Evolutionary conservation across 2,329 filamentous ascomycete species (phyloP).

Genomic region (Penicillium polonicum): DNA sequence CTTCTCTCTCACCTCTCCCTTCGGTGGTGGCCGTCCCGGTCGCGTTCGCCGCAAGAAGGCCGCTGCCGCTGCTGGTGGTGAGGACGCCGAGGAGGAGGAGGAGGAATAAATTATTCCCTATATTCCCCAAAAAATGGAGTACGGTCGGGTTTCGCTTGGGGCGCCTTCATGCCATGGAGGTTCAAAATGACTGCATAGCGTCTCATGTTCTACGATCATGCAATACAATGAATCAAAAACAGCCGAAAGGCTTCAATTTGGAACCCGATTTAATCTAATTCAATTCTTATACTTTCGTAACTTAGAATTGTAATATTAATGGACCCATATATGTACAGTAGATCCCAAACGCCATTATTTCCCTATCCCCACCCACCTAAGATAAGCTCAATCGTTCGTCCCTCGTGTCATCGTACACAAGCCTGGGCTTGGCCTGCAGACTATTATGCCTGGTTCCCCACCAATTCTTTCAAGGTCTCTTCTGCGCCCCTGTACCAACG

Average conservation of each 20-base stretch:
- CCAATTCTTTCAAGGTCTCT: constrained; percentile 41
- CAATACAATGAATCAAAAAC: constrained; percentile 38
- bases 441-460: constrained; percentile 32
- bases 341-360: constrained; percentile 26
- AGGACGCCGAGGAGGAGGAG: constrained; percentile 64
- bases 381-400: constrained; percentile 16
- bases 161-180: constrained; percentile 33
- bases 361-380: constrained; percentile 5
- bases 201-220: constrained; percentile 44
- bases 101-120: constrained; percentile 55
- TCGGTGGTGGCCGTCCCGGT: constrained; percentile 93
- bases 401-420: constrained; percentile 20
- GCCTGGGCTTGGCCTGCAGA: background rate
- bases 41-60: constrained; percentile 99
- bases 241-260: constrained; percentile 39
- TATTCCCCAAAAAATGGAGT: constrained; percentile 33
- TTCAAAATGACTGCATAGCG: constrained; percentile 41
- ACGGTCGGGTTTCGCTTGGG: constrained; percentile 41
- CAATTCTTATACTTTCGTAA: background rate
- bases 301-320: background rate
- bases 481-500: constrained; percentile 47
- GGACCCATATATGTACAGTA: constrained; percentile 15
- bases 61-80: constrained; percentile 79
- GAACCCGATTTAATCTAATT: constrained; percentile 27
- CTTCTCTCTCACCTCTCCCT: constrained; percentile 95